Conservation (phyloP, 208 protist genomes). For the Borovskyia barvae region DNA sequence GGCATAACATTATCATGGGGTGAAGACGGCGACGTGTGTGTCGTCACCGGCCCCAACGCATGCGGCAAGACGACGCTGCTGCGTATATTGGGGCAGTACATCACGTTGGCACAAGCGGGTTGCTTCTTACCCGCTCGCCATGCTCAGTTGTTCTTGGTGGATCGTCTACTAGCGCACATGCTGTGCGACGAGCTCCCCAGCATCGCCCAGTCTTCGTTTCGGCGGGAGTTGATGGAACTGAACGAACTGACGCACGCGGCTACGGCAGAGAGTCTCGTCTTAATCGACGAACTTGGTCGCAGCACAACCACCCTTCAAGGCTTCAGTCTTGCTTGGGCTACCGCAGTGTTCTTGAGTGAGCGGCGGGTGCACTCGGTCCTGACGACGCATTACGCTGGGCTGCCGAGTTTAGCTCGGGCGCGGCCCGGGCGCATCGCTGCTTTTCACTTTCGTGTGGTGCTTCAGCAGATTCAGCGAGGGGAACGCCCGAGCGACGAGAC, state of each 20-base stretch:
- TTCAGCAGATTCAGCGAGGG: conserved; percentile 2
- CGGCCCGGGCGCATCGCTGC: conserved; percentile 12
- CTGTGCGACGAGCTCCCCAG: conserved; percentile 72
- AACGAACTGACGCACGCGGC: conserved; percentile 81
- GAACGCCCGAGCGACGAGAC: neutral
- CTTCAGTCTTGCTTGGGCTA: conserved; percentile 94
- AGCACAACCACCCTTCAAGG: conserved; percentile 95
- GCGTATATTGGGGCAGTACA: conserved; percentile 82
- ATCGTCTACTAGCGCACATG: conserved; percentile 80
- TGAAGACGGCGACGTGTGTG: conserved; percentile 38
- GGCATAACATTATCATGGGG: conserved; percentile 27
- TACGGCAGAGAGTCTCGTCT: conserved; percentile 91
- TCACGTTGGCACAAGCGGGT: conserved; percentile 91
- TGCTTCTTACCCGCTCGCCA: conserved; percentile 84
- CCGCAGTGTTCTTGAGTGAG: conserved; percentile 63
- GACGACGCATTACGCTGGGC: conserved; percentile 54
- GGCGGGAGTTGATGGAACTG: conserved; percentile 64
- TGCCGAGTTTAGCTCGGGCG: conserved; percentile 13
- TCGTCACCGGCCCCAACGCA: conserved; percentile 93
- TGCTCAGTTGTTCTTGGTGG: conserved; percentile 55
- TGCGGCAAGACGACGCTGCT: conserved; percentile 95
- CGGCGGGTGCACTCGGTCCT: conserved; percentile 32
- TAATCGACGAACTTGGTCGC: conserved; percentile 98
- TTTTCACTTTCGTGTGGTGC: conserved; percentile 21
- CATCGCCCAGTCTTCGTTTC: conserved; percentile 62